phyloP scores from a whole-genome alignment of 768 basidiomycete genomes.

The Leccinum arenicola region DNA sequence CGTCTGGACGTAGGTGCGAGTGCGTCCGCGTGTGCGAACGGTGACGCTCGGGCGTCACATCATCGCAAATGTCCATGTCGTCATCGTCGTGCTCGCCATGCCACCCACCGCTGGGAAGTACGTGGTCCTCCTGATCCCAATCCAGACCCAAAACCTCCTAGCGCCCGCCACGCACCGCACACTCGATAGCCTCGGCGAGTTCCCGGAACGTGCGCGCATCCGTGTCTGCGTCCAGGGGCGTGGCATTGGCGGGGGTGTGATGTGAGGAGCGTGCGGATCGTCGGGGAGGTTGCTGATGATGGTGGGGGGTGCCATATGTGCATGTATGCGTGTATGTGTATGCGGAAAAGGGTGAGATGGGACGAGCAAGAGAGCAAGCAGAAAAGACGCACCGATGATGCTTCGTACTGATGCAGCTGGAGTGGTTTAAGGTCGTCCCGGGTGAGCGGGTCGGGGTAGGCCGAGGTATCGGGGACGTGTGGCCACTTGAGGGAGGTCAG shows the following conservation, averaged over 20 bases:
- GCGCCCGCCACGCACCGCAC: conserved; percentile 55
- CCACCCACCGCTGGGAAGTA: conserved; percentile 32
- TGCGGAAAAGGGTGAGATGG: too few species aligned
- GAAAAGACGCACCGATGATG: conserved; percentile 53
- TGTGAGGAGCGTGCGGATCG: conserved; percentile 52
- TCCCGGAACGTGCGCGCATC: conserved; percentile 42
- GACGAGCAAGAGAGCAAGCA: conserved; percentile 9
- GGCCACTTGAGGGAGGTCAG: conserved; percentile 83
- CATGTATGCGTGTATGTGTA: too few species aligned
- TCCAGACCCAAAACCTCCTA: conserved; percentile 57
- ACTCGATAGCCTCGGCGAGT: conserved; percentile 68
- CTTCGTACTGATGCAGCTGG: conserved; percentile 70
- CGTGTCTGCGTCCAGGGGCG: conserved; percentile 46
- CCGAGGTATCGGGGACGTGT: conserved; percentile 33
- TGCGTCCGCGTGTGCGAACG: background rate
- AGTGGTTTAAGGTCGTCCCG: conserved; percentile 83
- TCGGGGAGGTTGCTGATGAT: conserved; percentile 58
- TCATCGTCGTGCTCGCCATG: conserved; percentile 21
- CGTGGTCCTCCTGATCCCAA: conserved; percentile 46
- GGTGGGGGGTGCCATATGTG: too few species aligned
- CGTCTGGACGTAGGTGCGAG: background rate
- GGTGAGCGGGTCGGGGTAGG: conserved; percentile 51
- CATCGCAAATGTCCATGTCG: background rate
- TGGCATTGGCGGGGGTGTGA: conserved; percentile 41
- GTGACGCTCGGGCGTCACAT: background rate